Base-by-base conservation (phyloP, 805 yeast genomes). In the Ogataea wickerhamii region DNA sequence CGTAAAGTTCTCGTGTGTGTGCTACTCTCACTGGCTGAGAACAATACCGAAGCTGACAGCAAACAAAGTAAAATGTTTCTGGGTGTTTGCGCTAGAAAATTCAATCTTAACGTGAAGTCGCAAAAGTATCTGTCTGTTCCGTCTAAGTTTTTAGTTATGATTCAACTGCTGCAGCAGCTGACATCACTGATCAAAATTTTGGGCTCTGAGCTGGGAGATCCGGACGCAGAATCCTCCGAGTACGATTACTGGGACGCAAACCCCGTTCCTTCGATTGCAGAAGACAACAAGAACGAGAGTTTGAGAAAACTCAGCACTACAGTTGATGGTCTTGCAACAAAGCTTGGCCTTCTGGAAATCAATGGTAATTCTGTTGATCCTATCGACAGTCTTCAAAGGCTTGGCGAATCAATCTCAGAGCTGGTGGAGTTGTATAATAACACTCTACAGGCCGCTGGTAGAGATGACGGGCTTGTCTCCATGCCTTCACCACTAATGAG, bases 1-100 rank as follows among this genome's bases (percentile, higher is more conserved):
- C 44, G 60, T 34, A 52, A 43, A 28, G 21, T 56, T 0, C 48
- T 53, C 30, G 28, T 56, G 32, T 56, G 61, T 29, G 36, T 41
- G 3, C 19, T 56, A 17, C 34, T 56, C 7, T 44, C 59, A 3
- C 20, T 52, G 8, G 40, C 52, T 6, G 59, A 54, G 33, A 34
- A 27, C 8, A 32, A 28, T 13, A 16, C 35, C 2, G 16, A 26
- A 3, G 32, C 17, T 7, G n/a, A 27, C 17, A 17, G 44, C 8
- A 34, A 34, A 12, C 45, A 40, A n/a, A 36, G 40, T 11, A 28
- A 29, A 13, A 26, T 31, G 7, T 48, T 49, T 29, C 30, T 41
- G 4, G 38, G 35, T 8, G 17, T 41, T 11, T 51, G 48, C 14
- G 13, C 41, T 2, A 38, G 52, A 14, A 48, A 44, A 28, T 53